These are phyloP conservation scores for Tuber brumale DNA, from an alignment of 495 filamentous ascomycete species.

Conservation along the genomic window DNA sequence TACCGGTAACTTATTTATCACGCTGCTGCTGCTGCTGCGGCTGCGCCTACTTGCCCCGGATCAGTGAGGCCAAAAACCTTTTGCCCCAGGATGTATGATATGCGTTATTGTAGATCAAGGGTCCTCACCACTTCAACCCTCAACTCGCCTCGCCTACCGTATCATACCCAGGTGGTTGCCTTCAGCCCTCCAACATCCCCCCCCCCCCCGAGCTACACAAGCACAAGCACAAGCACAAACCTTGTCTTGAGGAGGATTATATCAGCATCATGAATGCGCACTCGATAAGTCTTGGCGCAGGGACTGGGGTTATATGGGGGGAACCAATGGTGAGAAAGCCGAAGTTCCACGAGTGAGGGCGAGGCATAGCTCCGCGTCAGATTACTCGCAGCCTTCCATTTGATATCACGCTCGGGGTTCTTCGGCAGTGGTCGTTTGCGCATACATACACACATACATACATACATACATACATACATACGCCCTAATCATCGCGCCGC, in stretches of 20 bases:
- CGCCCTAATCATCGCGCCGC: neutral
- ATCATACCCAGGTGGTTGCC: too few species aligned
- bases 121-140: neutral
- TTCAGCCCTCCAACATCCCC: too few species aligned
- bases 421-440: neutral
- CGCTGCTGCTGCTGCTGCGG: neutral
- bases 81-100: neutral
- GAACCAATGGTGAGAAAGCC: neutral
- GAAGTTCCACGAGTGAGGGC: neutral
- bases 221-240: neutral
- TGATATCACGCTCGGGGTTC: neutral
- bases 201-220: too few species aligned
- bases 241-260: neutral
- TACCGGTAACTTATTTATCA: neutral
- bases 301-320: neutral
- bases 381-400: neutral
- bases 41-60: neutral
- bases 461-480: neutral
- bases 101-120: neutral
- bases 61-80: neutral
- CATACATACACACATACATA: neutral
- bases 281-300: neutral
- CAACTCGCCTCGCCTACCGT: neutral
- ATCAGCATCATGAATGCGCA: constrained; percentile 2
- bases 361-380: neutral